phyloP scores from a whole-genome alignment of 208 protist species.

The Crithidia mellificae region DNA sequence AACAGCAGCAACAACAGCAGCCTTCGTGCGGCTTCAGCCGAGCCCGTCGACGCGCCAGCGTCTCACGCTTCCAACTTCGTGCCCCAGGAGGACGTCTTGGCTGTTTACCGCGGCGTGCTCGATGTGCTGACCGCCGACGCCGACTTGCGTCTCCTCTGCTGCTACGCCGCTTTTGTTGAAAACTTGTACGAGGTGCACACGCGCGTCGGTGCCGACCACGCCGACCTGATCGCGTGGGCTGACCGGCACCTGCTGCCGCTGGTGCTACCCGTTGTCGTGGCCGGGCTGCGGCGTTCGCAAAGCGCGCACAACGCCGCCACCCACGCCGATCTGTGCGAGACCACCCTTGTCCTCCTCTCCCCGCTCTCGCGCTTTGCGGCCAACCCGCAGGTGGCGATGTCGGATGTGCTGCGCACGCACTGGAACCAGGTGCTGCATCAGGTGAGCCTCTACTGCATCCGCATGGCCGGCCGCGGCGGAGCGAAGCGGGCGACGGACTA shows the following conservation, averaged over 20 bases:
- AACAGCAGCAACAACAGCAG: too few relatives aligned
- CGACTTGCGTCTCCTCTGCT: constrained; percentile 60
- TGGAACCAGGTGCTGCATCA: constrained; percentile 46
- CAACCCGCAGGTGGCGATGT: constrained; percentile 23
- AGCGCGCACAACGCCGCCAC: constrained; percentile 41
- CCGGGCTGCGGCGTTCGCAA: constrained; percentile 34
- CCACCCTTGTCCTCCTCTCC: constrained; percentile 54
- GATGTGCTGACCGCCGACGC: constrained; percentile 41
- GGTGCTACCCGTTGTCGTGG: constrained; percentile 40
- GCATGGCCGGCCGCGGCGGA: constrained; percentile 29
- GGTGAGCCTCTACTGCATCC: constrained; percentile 61
- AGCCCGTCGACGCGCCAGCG: background rate
- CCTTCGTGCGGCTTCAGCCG: too few relatives aligned
- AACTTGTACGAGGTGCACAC: constrained; percentile 48
- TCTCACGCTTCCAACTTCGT: background rate
- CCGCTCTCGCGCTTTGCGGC: constrained; percentile 43
- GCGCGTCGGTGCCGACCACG: constrained; percentile 28
- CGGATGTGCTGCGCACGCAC: constrained; percentile 28
- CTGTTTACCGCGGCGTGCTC: constrained; percentile 21
- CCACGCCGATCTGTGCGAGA: constrained; percentile 64
- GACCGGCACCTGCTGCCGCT: constrained; percentile 38
- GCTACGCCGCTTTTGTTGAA: constrained; percentile 58
- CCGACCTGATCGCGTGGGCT: constrained; percentile 40
- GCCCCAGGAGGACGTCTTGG: constrained; percentile 1
- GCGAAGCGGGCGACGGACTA: constrained; percentile 19